Conservation (phyloP, 2,329 filamentous ascomycete genomes). For the Colletotrichum sp. region DNA sequence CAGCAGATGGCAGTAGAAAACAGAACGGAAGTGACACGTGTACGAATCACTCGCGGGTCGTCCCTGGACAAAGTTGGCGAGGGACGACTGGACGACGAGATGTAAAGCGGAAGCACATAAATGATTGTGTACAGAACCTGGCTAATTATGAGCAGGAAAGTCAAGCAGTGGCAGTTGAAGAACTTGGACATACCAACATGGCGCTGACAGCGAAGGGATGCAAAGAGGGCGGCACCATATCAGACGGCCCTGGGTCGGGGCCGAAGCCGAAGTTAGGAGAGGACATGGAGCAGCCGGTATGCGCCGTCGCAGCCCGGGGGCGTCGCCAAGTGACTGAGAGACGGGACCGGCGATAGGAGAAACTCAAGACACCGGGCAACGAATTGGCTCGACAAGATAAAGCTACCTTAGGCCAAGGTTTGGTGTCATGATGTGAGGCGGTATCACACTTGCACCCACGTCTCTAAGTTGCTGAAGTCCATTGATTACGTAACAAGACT, state of each 20-base stretch:
- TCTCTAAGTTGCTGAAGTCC: background rate
- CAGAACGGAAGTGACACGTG: constrained; percentile 81
- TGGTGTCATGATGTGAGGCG: background rate
- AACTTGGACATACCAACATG: constrained; percentile 16
- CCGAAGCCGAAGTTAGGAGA: background rate
- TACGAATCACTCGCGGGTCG: constrained; percentile 86
- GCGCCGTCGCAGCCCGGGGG: background rate
- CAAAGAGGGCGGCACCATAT: background rate
- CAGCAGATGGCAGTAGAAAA: constrained; percentile 75
- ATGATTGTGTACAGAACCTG: constrained; percentile 82
- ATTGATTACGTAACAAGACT: background rate
- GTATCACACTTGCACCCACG: background rate
- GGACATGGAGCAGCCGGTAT: background rate
- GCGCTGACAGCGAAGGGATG: constrained; percentile 8
- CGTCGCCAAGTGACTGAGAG: background rate
- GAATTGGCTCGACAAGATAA: background rate
- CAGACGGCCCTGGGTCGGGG: background rate
- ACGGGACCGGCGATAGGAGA: background rate
- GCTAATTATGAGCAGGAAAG: background rate
- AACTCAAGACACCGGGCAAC: background rate
- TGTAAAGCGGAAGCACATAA: constrained; percentile 92
- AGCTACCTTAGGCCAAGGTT: background rate
- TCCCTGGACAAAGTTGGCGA: constrained; percentile 82
- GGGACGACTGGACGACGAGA: constrained; percentile 79
- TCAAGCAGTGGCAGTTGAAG: too few species aligned